Percentiles rank a stretch among this genome's conserved stretches.
phyloP scores from a whole-genome alignment of 2,329 filamentous ascomycete species.

The Talaromyces albobiverticillius region DNA sequence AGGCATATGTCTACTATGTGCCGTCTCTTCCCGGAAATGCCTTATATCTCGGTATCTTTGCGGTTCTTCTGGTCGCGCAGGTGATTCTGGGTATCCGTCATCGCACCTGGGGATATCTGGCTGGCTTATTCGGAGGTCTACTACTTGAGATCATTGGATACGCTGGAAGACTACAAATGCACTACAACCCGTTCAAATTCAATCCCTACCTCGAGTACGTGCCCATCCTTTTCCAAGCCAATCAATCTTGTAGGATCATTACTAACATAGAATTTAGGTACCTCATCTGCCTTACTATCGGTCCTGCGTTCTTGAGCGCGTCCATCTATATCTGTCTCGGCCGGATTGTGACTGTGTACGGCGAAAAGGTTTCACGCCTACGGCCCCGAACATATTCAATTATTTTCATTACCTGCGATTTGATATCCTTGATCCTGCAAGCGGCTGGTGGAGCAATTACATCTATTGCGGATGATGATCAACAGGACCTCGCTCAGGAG shows the following conservation, averaged over 20 bases:
- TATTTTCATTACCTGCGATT: conserved; percentile 4
- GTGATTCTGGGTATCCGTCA: background rate
- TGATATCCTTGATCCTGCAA: conserved; percentile 5
- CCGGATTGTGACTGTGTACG: conserved; percentile 3
- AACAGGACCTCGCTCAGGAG: background rate
- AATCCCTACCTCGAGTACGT: background rate
- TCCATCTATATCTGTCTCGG: conserved; percentile 5
- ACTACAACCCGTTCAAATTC: background rate
- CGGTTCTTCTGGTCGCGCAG: background rate
- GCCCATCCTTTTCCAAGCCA: no score
- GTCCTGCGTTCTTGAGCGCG: background rate
- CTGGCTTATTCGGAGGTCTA: background rate
- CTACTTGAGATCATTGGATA: conserved; percentile 5
- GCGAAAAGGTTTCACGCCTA: background rate
- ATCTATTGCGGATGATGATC: background rate
- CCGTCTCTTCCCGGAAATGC: conserved; percentile 3
- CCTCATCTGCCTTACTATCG: conserved; percentile 4
- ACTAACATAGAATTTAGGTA: no score
- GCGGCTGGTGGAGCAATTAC: conserved; percentile 4
- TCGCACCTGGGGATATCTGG: conserved; percentile 5
- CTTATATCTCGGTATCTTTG: background rate
- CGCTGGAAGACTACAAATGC: background rate
- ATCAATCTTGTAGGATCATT: no score
- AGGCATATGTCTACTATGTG: background rate
- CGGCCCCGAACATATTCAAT: conserved; percentile 2